Evolutionary conservation across 345 rosid genomes (phyloP).

Genomic region (Bruguiera gymnorhiza): DNA sequence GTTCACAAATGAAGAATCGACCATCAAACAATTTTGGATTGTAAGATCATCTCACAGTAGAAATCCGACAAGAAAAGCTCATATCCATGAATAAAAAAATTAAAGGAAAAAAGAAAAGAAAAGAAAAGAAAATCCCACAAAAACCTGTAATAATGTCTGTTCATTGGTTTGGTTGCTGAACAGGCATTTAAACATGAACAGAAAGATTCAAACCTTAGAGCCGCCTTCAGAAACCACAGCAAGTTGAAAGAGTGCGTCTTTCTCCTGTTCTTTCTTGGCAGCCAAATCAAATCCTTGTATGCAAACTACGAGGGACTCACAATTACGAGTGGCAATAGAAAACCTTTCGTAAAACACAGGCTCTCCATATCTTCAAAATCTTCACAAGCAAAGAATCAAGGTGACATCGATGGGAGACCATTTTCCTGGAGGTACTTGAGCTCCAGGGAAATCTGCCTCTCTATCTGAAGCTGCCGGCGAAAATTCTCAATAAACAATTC

Average conservation of each 20-base stretch:
- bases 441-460: slow-evolving; percentile 76
- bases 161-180: not conserved
- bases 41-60: not conserved
- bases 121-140: not conserved
- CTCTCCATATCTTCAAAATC: not conserved
- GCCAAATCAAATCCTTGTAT: not conserved
- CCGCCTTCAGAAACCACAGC: not conserved
- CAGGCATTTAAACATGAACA: not conserved
- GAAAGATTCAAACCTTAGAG: not conserved
- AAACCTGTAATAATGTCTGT: not conserved
- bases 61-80: not conserved
- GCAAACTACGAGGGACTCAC: not conserved
- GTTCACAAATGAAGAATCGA: too few species aligned
- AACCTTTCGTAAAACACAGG: slow-evolving; percentile 4
- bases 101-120: not conserved
- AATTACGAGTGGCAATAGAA: slow-evolving; percentile 7
- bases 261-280: not conserved
- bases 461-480: slow-evolving; percentile 69
- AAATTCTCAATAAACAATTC: slow-evolving; percentile 77
- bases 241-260: not conserved
- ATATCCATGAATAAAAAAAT: not conserved
- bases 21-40: too few species aligned
- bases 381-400: not conserved
- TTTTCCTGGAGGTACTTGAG: slow-evolving; percentile 40
- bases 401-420: slow-evolving; percentile 13